phyloP scores from a whole-genome alignment of 176 grass and related monocot genomes.

The Chloris gayana region DNA sequence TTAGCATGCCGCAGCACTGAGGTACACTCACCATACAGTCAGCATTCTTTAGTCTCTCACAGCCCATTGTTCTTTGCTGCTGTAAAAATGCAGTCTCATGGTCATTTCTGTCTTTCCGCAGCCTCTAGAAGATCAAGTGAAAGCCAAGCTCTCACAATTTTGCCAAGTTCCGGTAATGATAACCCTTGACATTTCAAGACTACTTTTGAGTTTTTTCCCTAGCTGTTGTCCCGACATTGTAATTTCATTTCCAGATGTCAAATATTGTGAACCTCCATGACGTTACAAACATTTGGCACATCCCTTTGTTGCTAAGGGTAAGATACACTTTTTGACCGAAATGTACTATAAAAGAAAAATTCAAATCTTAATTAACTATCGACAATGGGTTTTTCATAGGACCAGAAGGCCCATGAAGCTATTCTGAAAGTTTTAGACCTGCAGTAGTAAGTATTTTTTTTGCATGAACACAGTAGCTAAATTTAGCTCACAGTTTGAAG shows the following conservation, averaged over 20 bases:
- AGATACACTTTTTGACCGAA: constrained; percentile 32
- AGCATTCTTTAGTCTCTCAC: constrained; percentile 13
- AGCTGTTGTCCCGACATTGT: constrained; percentile 17
- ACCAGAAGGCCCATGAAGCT: constrained; percentile 97
- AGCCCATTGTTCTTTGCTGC: not conserved
- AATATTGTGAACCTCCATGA: constrained; percentile 88
- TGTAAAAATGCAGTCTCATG: not conserved
- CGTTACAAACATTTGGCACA: constrained; percentile 98
- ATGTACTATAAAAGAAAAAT: constrained; percentile 22
- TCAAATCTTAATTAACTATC: constrained; percentile 35
- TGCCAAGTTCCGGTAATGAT: constrained; percentile 85
- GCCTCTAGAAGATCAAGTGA: constrained; percentile 78
- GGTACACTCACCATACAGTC: constrained; percentile 46
- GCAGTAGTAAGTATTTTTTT: constrained; percentile 59
- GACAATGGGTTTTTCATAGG: constrained; percentile 52
- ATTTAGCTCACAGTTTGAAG: constrained; percentile 22
- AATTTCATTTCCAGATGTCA: constrained; percentile 58
- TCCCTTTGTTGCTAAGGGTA: constrained; percentile 95
- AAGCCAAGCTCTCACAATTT: constrained; percentile 90
- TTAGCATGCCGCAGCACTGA: constrained; percentile 82
- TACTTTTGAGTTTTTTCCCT: constrained; percentile 19
- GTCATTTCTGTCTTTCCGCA: constrained; percentile 41
- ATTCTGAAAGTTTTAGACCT: constrained; percentile 89
- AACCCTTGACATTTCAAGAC: constrained; percentile 14
- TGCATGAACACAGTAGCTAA: constrained; percentile 3